Conservation (phyloP, 2,329 filamentous ascomycete genomes). For the Didymosphaeria variabile region DNA sequence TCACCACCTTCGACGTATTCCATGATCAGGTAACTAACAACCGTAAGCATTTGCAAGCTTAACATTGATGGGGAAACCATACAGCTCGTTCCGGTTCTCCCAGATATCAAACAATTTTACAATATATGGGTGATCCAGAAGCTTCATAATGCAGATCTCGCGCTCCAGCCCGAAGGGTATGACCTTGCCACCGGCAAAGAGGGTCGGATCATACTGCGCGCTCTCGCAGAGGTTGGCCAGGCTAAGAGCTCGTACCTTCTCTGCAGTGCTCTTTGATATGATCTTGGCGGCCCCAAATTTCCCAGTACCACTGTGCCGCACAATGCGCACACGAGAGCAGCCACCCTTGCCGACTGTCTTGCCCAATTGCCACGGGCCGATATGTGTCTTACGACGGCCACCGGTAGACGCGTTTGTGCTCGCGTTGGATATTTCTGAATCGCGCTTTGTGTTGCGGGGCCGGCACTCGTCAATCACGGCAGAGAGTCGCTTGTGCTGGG, state of each 20-base stretch:
- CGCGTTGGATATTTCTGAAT: constrained; percentile 63
- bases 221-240: constrained; percentile 82
- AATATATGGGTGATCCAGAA: constrained; percentile 94
- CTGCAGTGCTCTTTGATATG: constrained; percentile 80
- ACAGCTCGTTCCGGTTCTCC: constrained; percentile 97
- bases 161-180: constrained; percentile 91
- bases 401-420: constrained; percentile 62
- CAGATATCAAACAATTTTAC: constrained; percentile 96
- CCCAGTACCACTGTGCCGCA: constrained; percentile 79
- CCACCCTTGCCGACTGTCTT: constrained; percentile 89
- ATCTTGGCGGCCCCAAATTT: constrained; percentile 95
- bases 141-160: constrained; percentile 96
- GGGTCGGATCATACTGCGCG: constrained; percentile 66
- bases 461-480: constrained; percentile 59
- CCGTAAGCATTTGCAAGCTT: constrained; percentile 28
- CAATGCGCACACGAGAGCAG: constrained; percentile 85
- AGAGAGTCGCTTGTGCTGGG: constrained; percentile 64
- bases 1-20: constrained; percentile 89
- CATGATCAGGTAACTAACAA: constrained; percentile 83
- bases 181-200: constrained; percentile 66
- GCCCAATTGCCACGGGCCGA: constrained; percentile 94
- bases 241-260: constrained; percentile 84
- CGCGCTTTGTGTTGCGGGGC: constrained; percentile 58
- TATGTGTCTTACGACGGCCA: constrained; percentile 72
- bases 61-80: constrained; percentile 49